Percentiles rank a stretch among this genome's conserved stretches.
phyloP scores from a whole-genome alignment of 2,329 filamentous ascomycete species.

The Penicillium sclerotigenum region DNA sequence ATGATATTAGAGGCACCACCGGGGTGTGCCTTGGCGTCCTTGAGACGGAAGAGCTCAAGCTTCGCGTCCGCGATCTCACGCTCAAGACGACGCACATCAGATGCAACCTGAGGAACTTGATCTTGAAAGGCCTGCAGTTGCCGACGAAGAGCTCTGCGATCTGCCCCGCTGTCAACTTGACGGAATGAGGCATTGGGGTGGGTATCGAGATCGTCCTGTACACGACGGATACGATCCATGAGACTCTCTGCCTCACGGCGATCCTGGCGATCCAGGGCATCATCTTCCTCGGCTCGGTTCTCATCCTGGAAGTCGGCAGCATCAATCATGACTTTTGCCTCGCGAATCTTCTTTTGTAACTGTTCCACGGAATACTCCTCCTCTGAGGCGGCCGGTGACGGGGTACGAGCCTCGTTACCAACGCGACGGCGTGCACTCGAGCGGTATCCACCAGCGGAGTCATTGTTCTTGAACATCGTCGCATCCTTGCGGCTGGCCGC shows the following conservation, averaged over 20 bases:
- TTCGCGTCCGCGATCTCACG: conserved; percentile 88
- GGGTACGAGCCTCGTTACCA: conserved; percentile 66
- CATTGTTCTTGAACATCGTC: conserved; percentile 94
- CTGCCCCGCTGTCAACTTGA: conserved; percentile 78
- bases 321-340: conserved; percentile 91
- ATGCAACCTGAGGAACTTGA: conserved; percentile 85
- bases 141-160: conserved; percentile 78
- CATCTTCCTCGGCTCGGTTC: conserved; percentile 83
- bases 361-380: conserved; percentile 87
- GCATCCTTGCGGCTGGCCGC: conserved; percentile 77
- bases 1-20: conserved; percentile 75
- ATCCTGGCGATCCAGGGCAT: conserved; percentile 84
- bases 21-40: conserved; percentile 88
- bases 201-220: conserved; percentile 91
- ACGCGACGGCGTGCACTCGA: conserved; percentile 88
- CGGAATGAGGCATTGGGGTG: conserved; percentile 74
- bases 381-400: conserved; percentile 72
- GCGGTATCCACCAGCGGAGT: conserved; percentile 85
- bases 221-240: conserved; percentile 82
- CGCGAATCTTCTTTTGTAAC: conserved; percentile 83
- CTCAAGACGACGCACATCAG: conserved; percentile 85
- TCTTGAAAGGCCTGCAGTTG: conserved; percentile 87
- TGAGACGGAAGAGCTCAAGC: conserved; percentile 87
- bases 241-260: conserved; percentile 89
- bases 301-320: conserved; percentile 97